Conservation (phyloP, 306 rosid genomes). For the Sophora flavescens region DNA sequence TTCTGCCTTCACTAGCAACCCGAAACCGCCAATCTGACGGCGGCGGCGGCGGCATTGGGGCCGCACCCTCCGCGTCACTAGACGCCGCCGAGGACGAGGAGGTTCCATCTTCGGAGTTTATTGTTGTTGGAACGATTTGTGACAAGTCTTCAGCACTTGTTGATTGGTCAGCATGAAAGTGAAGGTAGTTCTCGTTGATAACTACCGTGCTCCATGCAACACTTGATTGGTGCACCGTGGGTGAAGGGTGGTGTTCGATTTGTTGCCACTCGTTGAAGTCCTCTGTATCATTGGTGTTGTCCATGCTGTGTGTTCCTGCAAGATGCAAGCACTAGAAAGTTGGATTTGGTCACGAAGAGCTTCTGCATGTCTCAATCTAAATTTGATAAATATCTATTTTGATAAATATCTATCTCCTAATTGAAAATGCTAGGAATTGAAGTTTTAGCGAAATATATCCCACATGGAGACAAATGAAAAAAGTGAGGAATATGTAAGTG, state of each 20-base stretch:
- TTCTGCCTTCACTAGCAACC: conserved; percentile 44
- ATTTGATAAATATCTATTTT: conserved; percentile 26
- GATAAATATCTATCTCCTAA: neutral
- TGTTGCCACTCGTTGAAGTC: conserved; percentile 54
- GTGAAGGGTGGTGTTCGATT: conserved; percentile 40
- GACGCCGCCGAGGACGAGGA: conserved; percentile 10
- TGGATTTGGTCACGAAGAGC: neutral
- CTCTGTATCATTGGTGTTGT: neutral
- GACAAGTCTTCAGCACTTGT: neutral
- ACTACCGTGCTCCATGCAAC: conserved; percentile 17
- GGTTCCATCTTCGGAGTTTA: conserved; percentile 14
- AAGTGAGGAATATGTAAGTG: too few relatives aligned
- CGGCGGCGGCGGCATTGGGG: neutral
- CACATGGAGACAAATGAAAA: too few relatives aligned
- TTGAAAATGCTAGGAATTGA: neutral
- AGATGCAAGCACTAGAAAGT: neutral
- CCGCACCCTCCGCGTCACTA: neutral
- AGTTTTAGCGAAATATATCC: too few relatives aligned
- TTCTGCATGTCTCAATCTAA: conserved; percentile 20
- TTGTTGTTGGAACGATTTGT: conserved; percentile 12
- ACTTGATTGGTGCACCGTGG: conserved; percentile 6
- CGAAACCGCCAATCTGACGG: conserved; percentile 35
- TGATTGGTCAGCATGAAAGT: conserved; percentile 15
- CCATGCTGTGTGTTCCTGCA: conserved; percentile 36
- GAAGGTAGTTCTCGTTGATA: conserved; percentile 38